Conservation (phyloP, 225 moss, liverwort and hornwort species). For the Marchantia polymorpha region DNA sequence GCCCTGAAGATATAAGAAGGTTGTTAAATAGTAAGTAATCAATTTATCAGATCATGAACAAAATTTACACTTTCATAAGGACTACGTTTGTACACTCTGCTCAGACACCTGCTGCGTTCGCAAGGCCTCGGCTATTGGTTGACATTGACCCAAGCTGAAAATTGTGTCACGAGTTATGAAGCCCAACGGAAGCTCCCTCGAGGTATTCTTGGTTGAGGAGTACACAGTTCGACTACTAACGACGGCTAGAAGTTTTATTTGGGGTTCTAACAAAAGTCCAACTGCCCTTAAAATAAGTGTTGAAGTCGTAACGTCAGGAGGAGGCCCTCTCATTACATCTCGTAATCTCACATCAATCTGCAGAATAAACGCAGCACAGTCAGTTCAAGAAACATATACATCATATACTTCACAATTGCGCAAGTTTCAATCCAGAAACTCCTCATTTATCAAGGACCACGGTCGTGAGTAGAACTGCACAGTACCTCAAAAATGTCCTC, state of each 20-base stretch:
- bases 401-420: background rate
- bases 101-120: background rate
- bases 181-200: conserved; percentile 62
- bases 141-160: conserved; percentile 37
- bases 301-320: conserved; percentile 55
- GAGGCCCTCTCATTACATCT: conserved; percentile 77
- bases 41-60: conserved; percentile 6
- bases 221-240: conserved; percentile 72
- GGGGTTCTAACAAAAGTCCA: conserved; percentile 64
- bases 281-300: conserved; percentile 54
- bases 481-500: conserved; percentile 73
- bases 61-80: conserved; percentile 4
- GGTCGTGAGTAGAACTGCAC: background rate
- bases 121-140: background rate
- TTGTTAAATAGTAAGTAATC: background rate
- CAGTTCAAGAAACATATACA: background rate
- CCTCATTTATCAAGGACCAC: background rate
- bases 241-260: conserved; percentile 65
- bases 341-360: conserved; percentile 64
- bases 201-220: conserved; percentile 52
- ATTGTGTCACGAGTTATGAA: conserved; percentile 69
- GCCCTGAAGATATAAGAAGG: no score
- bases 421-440: background rate
- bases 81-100: background rate
- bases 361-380: background rate